phyloP scores from a whole-genome alignment of 257 asterid genomes.

The Jacaranda mimosifolia region DNA sequence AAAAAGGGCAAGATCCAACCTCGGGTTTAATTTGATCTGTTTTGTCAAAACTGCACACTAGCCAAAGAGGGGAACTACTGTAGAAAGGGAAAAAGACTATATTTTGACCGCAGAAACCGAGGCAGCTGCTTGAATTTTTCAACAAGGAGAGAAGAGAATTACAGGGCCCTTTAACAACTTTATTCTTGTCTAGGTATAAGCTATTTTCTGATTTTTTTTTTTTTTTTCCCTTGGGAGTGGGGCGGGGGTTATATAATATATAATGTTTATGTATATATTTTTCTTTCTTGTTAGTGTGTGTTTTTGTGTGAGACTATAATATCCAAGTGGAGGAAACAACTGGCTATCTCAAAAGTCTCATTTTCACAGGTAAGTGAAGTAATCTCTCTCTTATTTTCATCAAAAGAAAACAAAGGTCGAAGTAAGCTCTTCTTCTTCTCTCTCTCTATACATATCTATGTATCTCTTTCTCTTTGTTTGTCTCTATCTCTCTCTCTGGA shows the following conservation, averaged over 20 bases:
- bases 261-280: constrained; percentile 10
- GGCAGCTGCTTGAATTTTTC: constrained; percentile 54
- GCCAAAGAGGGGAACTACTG: constrained; percentile 47
- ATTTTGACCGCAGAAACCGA: constrained; percentile 84
- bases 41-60: constrained; percentile 50
- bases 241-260: too few relatives aligned
- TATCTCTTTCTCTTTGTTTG: constrained; percentile 19
- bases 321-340: constrained; percentile 32
- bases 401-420: not conserved
- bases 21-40: constrained; percentile 43
- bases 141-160: too few relatives aligned
- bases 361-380: constrained; percentile 53
- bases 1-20: constrained; percentile 43
- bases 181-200: constrained; percentile 62
- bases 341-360: constrained; percentile 51
- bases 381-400: constrained; percentile 15
- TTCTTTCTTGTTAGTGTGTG: constrained; percentile 16
- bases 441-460: not conserved
- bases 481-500: not conserved
- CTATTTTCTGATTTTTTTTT: not conserved
- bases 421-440: not conserved
- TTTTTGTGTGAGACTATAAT: not conserved
- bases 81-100: constrained; percentile 26
- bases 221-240: not conserved
- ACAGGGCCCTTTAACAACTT: too few relatives aligned